A percentile compares a stretch with the other conserved stretches of the same genome.
phyloP scores from a whole-genome alignment of 2,329 filamentous ascomycete genomes.

The Camptophora hylomeconis region DNA sequence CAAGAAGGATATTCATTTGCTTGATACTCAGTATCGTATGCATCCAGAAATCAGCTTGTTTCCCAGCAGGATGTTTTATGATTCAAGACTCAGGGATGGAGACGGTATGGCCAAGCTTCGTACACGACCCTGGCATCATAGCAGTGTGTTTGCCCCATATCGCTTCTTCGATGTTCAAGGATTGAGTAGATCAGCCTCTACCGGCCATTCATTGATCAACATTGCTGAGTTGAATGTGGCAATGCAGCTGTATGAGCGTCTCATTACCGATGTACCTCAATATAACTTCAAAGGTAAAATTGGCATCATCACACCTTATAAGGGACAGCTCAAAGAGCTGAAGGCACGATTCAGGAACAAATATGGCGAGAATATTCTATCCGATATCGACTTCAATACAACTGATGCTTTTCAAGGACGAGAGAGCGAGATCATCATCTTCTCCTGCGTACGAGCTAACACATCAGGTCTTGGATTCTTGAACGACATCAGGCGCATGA shows the following conservation, averaged over 20 bases:
- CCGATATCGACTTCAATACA: slow-evolving; percentile 90
- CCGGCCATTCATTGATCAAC: slow-evolving; percentile 84
- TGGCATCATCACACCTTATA: slow-evolving; percentile 96
- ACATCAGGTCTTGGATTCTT: slow-evolving; percentile 95
- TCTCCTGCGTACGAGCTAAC: slow-evolving; percentile 91
- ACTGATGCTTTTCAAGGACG: slow-evolving; percentile 96
- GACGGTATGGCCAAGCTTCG: slow-evolving; percentile 67
- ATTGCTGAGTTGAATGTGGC: slow-evolving; percentile 75
- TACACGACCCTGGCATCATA: slow-evolving; percentile 72
- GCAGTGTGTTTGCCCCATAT: slow-evolving; percentile 72
- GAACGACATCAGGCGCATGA: slow-evolving; percentile 97
- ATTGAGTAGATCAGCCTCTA: slow-evolving; percentile 65
- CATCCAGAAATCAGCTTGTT: slow-evolving; percentile 91
- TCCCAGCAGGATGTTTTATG: slow-evolving; percentile 85
- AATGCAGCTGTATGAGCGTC: slow-evolving; percentile 67
- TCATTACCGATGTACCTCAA: slow-evolving; percentile 57
- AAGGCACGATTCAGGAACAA: slow-evolving; percentile 57
- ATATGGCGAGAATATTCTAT: slow-evolving; percentile 63
- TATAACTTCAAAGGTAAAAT: slow-evolving; percentile 70
- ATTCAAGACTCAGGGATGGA: slow-evolving; percentile 74
- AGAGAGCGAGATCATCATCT: slow-evolving; percentile 96
- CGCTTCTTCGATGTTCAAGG: slow-evolving; percentile 95
- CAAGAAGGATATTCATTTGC: slow-evolving; percentile 73
- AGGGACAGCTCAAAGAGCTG: slow-evolving; percentile 74
- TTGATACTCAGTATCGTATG: slow-evolving; percentile 99